Base-by-base conservation (phyloP, 805 yeast genomes). In the Schwanniomyces yamadae region DNA sequence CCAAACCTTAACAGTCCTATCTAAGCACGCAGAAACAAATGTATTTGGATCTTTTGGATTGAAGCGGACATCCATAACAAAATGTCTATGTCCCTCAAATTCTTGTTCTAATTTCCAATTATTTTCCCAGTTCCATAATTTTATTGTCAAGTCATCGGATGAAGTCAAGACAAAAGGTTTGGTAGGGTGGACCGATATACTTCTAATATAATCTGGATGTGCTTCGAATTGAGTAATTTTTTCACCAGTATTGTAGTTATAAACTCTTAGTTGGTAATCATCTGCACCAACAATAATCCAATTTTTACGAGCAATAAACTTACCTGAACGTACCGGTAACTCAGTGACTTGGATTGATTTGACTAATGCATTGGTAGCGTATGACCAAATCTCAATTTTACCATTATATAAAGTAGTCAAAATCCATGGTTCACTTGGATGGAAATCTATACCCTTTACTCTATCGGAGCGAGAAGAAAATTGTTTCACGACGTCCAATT, bases 31-130 rank as follows among this genome's bases (percentile, higher is more conserved):
- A 11, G 96, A 84, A 2, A 98, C 99, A 74, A 93, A 93, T 25
- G 97, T 91, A 66, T 84, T 89, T 48, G 96, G 88, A 63, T 93
- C 99, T 66, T 91, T 93, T 40, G 99, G 98, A 66, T 93, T 93
- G 72, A 93, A 87, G 30, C 93, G 89, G 35, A 93, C 78, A 36
- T 88, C 80, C 96, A 93, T 89, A 36, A 93, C 90, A 61, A 84
- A 93, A 63, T 93, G 96, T 59, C 80, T 87, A 63, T 93, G 99
- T 40, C 99, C 98, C 63, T 87, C 96, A 59, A 85, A 93, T 23
- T 82, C 78, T 61, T 87, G 97, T 59, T 87, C 93, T 48, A 84
- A 66, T 49, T 78, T 78, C 99, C 99, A 93, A 55, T 77, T 78
- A 55, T 80, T 79, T 38, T 93, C 99, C 99, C 99, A 93, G 62